Percentiles rank a stretch among this genome's conserved stretches.
Conservation (phyloP, 2,329 filamentous ascomycete genomes). For the Colletotrichum gigasporum region DNA sequence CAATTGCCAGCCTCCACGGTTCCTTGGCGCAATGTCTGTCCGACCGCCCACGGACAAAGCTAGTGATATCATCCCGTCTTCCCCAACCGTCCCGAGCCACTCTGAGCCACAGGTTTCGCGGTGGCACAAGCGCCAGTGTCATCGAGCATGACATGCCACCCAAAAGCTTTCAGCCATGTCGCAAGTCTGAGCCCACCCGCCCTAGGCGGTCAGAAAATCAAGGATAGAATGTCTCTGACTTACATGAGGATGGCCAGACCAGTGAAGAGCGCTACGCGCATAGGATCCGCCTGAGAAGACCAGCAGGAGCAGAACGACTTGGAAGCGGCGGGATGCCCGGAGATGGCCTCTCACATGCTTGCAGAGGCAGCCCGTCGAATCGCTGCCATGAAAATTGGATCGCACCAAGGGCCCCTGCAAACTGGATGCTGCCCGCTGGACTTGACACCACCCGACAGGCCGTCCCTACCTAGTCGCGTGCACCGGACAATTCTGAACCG, state of each 20-base stretch:
- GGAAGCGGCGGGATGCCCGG: slow-evolving; percentile 30
- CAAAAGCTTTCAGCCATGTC: slow-evolving; percentile 20
- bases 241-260: background rate
- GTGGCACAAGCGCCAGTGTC: slow-evolving; percentile 19
- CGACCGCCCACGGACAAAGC: slow-evolving; percentile 28
- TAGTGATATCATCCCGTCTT: slow-evolving; percentile 28
- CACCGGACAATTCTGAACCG: slow-evolving; percentile 6
- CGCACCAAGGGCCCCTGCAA: slow-evolving; percentile 12
- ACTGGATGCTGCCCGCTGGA: background rate
- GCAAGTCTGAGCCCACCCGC: slow-evolving; percentile 11
- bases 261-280: background rate
- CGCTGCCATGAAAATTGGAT: slow-evolving; percentile 7
- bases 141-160: slow-evolving; percentile 16
- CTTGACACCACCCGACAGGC: slow-evolving; percentile 20
- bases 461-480: slow-evolving; percentile 22
- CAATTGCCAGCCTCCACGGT: background rate
- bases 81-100: slow-evolving; percentile 17
- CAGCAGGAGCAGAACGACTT: slow-evolving; percentile 18
- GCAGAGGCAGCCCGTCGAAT: slow-evolving; percentile 8
- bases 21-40: slow-evolving; percentile 25
- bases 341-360: slow-evolving; percentile 31
- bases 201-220: slow-evolving; percentile 12
- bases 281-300: slow-evolving; percentile 12
- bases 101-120: background rate
- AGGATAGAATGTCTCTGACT: background rate